Evolutionary conservation across 345 rosid genomes (phyloP).

Genomic region (Trapa incisa): DNA sequence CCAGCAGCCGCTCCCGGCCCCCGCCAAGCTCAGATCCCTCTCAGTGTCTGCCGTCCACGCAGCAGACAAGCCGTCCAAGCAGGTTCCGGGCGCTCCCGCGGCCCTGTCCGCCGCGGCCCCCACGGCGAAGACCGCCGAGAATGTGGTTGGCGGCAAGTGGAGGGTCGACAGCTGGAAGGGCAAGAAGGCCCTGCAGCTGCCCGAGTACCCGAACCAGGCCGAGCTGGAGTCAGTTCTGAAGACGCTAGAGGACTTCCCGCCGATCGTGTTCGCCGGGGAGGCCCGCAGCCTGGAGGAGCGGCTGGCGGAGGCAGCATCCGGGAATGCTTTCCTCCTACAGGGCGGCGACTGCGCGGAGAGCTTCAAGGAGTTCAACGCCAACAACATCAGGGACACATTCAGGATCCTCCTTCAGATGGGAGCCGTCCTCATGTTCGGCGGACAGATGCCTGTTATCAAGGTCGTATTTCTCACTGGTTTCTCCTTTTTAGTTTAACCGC

Average conservation of each 20-base stretch:
- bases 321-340: conserved; percentile 19
- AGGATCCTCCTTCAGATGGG: conserved; percentile 20
- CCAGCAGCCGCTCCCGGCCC: neutral
- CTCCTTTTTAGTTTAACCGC: neutral
- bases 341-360: conserved; percentile 21
- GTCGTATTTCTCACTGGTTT: conserved; percentile 1
- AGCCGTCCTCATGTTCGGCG: conserved; percentile 16
- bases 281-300: conserved; percentile 17
- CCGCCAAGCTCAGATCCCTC: conserved; percentile 6
- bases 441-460: conserved; percentile 20
- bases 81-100: neutral
- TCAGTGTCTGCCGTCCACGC: conserved; percentile 11
- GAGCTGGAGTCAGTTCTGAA: conserved; percentile 18
- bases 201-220: conserved; percentile 15
- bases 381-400: conserved; percentile 18
- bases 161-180: conserved; percentile 17
- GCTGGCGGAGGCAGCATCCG: conserved; percentile 18
- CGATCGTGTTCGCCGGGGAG: conserved; percentile 20
- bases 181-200: conserved; percentile 19
- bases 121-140: conserved; percentile 3
- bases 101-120: conserved; percentile 4
- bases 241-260: conserved; percentile 16
- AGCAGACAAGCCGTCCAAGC: conserved; percentile 6
- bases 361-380: conserved; percentile 19
- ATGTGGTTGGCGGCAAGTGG: conserved; percentile 6